These are phyloP conservation scores for Rickenella mellea DNA, from an alignment of 768 basidiomycete species.

Conservation along the genomic window DNA sequence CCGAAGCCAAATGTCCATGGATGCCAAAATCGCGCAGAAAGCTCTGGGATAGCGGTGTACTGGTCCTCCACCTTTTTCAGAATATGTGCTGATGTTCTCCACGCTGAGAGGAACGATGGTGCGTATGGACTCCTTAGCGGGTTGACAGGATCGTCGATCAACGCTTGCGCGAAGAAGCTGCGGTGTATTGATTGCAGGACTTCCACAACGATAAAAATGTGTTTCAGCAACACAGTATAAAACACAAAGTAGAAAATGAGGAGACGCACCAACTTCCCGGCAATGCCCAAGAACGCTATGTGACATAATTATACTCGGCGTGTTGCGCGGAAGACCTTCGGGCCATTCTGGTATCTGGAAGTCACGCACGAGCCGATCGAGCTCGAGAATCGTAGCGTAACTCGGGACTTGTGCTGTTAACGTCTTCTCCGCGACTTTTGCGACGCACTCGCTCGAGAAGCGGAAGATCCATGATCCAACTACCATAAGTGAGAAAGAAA, in stretches of 20 bases:
- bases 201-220: slow-evolving; percentile 8
- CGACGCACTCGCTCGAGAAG: slow-evolving; percentile 55
- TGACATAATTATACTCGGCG: slow-evolving; percentile 32
- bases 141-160: slow-evolving; percentile 42
- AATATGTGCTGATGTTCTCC: slow-evolving; percentile 47
- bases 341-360: slow-evolving; percentile 42
- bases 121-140: slow-evolving; percentile 53
- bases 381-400: slow-evolving; percentile 40
- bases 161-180: slow-evolving; percentile 56
- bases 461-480: slow-evolving; percentile 57
- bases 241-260: slow-evolving; percentile 24
- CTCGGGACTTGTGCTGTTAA: slow-evolving; percentile 41
- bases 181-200: slow-evolving; percentile 57
- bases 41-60: slow-evolving; percentile 33
- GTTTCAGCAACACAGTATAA: slow-evolving; percentile 14
- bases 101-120: slow-evolving; percentile 64
- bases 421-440: slow-evolving; percentile 51
- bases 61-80: slow-evolving; percentile 41
- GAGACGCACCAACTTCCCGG: slow-evolving; percentile 44
- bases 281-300: slow-evolving; percentile 44
- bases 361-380: slow-evolving; percentile 49
- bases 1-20: slow-evolving; percentile 56
- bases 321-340: slow-evolving; percentile 32
- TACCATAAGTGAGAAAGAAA: slow-evolving; percentile 16
- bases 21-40: slow-evolving; percentile 48